Conservation (phyloP, 768 basidiomycete species). For the Chalciporus piperatus region DNA sequence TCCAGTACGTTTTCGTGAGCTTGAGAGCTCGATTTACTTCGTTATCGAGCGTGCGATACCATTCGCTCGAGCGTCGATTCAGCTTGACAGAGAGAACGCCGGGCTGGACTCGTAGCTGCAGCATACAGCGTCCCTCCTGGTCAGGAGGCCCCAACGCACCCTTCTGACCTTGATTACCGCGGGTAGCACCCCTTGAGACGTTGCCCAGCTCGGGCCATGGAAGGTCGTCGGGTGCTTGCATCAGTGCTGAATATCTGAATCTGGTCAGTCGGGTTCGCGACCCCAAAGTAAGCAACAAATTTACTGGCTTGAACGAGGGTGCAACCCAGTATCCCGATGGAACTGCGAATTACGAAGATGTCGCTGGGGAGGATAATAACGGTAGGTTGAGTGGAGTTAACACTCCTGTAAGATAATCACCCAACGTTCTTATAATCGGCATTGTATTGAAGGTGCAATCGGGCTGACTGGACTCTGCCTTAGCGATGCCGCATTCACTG, state of each 20-base stretch:
- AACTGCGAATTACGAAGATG: slow-evolving; percentile 14
- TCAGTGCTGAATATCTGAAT: slow-evolving; percentile 17
- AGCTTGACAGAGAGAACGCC: slow-evolving; percentile 75
- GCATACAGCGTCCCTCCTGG: slow-evolving; percentile 67
- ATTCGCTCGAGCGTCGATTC: slow-evolving; percentile 76
- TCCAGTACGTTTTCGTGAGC: slow-evolving; percentile 83
- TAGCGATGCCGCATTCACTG: slow-evolving; percentile 38
- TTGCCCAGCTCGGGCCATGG: slow-evolving; percentile 87
- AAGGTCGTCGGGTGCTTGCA: slow-evolving; percentile 63
- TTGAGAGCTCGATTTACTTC: slow-evolving; percentile 81
- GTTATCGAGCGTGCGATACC: slow-evolving; percentile 75
- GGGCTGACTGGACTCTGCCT: slow-evolving; percentile 23
- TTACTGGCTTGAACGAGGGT: slow-evolving; percentile 10
- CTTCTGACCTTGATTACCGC: slow-evolving; percentile 86
- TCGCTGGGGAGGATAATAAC: slow-evolving; percentile 23
- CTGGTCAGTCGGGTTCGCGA: slow-evolving; percentile 7
- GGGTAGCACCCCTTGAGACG: slow-evolving; percentile 77
- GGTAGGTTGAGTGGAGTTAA: slow-evolving; percentile 35
- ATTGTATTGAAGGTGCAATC: slow-evolving; percentile 27
- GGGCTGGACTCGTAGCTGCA: slow-evolving; percentile 82
- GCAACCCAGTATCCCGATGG: slow-evolving; percentile 14
- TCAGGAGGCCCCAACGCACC: slow-evolving; percentile 71
- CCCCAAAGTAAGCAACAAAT: slow-evolving; percentile 4
- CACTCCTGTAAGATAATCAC: slow-evolving; percentile 35
- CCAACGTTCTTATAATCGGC: slow-evolving; percentile 35